These are phyloP conservation scores for Lentinus polychrous DNA, from an alignment of 1,284 basidiomycete genomes.

Conservation along the genomic window DNA sequence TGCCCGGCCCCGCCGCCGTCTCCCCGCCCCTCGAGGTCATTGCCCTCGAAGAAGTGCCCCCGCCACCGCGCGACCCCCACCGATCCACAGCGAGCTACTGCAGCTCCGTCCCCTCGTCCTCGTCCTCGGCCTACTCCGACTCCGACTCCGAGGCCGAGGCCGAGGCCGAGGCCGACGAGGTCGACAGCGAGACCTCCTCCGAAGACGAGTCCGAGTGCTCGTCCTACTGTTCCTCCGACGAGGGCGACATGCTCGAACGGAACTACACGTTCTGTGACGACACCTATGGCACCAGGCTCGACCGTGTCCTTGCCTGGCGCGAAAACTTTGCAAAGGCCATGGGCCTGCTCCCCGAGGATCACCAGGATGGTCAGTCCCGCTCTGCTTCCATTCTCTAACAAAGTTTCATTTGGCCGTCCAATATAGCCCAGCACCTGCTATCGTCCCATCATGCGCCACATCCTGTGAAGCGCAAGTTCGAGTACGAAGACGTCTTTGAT, in stretches of 20 bases:
- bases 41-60: constrained; percentile 61
- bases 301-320: constrained; percentile 58
- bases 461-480: constrained; percentile 38
- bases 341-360: constrained; percentile 15
- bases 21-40: constrained; percentile 60
- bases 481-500: constrained; percentile 31
- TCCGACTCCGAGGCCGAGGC: constrained; percentile 29
- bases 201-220: constrained; percentile 39
- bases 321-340: constrained; percentile 31
- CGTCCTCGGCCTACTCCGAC: constrained; percentile 29
- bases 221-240: constrained; percentile 64
- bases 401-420: neutral
- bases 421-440: constrained; percentile 2
- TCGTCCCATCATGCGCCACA: constrained; percentile 4
- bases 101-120: constrained; percentile 35
- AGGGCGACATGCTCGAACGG: constrained; percentile 22
- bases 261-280: constrained; percentile 35
- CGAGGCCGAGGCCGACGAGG: constrained; percentile 25
- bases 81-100: too few species aligned
- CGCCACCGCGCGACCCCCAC: constrained; percentile 42
- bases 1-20: constrained; percentile 39
- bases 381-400: neutral
- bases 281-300: constrained; percentile 42
- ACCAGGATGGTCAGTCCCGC: constrained; percentile 18
- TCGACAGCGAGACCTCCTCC: too few species aligned